A percentile compares a stretch with the other conserved stretches of the same genome.
These are phyloP conservation scores for Ammopiptanthus mongolicus DNA, from an alignment of 306 rosid species.

Conservation along the genomic window DNA sequence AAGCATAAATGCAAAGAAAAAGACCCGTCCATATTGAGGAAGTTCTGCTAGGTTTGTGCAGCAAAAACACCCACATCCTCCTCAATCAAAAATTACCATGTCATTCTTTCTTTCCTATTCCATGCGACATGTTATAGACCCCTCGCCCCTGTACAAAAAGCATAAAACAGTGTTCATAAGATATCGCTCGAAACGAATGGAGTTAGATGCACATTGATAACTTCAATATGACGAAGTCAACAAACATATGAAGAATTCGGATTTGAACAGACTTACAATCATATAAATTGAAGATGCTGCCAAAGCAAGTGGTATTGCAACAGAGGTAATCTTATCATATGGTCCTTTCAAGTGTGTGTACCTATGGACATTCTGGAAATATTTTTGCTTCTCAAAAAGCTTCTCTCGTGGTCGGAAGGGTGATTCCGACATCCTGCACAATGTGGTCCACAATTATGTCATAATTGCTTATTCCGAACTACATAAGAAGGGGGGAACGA, in stretches of 20 bases:
- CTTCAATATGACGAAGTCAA: background rate
- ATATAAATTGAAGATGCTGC: slow-evolving; percentile 61
- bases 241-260: background rate
- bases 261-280: slow-evolving; percentile 55
- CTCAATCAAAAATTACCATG: slow-evolving; percentile 16
- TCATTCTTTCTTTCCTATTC: slow-evolving; percentile 97
- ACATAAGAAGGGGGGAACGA: background rate
- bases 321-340: slow-evolving; percentile 78
- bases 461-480: background rate
- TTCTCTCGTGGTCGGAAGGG: slow-evolving; percentile 88
- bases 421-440: slow-evolving; percentile 68
- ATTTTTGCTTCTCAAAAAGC: slow-evolving; percentile 66
- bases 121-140: slow-evolving; percentile 82
- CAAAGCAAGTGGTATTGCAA: slow-evolving; percentile 81
- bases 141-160: slow-evolving; percentile 70
- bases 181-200: background rate
- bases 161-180: background rate
- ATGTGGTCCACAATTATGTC: background rate
- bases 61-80: slow-evolving; percentile 27
- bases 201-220: background rate
- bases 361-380: slow-evolving; percentile 56
- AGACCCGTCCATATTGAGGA: slow-evolving; percentile 17
- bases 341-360: slow-evolving; percentile 86
- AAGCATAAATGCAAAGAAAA: slow-evolving; percentile 30
- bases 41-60: background rate